Conservation (phyloP, 2,329 filamentous ascomycete species). For the Coleophoma cylindrospora region DNA sequence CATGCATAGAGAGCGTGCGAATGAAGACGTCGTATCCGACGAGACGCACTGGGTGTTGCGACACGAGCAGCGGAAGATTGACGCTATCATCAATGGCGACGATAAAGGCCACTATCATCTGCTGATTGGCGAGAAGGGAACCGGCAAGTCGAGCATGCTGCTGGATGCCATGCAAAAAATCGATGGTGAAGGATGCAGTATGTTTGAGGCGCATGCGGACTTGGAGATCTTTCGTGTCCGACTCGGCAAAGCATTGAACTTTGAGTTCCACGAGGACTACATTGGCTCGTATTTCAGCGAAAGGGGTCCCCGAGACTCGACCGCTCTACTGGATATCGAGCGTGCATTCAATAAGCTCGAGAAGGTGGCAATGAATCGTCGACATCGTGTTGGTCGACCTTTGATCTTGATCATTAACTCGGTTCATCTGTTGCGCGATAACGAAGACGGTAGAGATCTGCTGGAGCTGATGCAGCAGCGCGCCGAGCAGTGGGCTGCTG, state of each 20-base stretch:
- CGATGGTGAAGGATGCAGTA: constrained; percentile 81
- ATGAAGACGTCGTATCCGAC: constrained; percentile 5
- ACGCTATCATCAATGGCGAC: constrained; percentile 74
- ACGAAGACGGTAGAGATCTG: constrained; percentile 88
- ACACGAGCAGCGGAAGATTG: constrained; percentile 75
- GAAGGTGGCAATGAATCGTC: constrained; percentile 78
- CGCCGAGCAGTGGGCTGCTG: constrained; percentile 93
- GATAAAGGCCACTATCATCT: constrained; percentile 82
- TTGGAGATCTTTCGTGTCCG: constrained; percentile 91
- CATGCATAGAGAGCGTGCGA: constrained; percentile 27
- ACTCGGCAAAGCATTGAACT: constrained; percentile 89
- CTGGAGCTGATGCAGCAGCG: constrained; percentile 93
- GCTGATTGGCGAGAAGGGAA: constrained; percentile 91
- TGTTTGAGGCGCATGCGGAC: constrained; percentile 96
- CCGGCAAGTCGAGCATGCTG: constrained; percentile 94
- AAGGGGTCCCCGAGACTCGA: constrained; percentile 84
- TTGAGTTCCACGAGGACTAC: constrained; percentile 96
- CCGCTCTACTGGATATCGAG: constrained; percentile 90
- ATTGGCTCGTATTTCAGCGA: constrained; percentile 96
- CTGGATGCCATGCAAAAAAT: constrained; percentile 93
- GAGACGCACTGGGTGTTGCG: constrained; percentile 71
- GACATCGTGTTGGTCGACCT: constrained; percentile 56
- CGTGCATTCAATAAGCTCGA: constrained; percentile 96
- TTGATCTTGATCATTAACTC: constrained; percentile 94
- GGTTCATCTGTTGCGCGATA: constrained; percentile 83